These are phyloP conservation scores for Annulohypoxylon moriforme DNA, from an alignment of 495 filamentous ascomycete species.

Conservation along the genomic window DNA sequence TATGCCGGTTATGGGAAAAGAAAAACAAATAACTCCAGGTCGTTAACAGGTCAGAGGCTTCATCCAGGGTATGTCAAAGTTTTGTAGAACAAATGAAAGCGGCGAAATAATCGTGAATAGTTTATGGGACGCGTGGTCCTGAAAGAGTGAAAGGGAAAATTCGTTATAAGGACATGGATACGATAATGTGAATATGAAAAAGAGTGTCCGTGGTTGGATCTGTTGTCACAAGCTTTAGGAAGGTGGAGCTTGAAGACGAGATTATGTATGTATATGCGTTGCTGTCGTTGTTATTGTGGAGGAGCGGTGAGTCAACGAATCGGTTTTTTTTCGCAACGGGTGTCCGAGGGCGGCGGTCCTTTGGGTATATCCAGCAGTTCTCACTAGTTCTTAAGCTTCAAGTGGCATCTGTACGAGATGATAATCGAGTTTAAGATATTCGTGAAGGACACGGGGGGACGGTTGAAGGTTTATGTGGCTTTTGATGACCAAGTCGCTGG, in stretches of 20 bases:
- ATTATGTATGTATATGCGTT: constrained; percentile 30
- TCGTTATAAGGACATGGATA: constrained; percentile 77
- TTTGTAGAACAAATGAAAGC: constrained; percentile 68
- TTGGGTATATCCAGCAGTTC: constrained; percentile 20
- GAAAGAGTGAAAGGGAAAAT: constrained; percentile 64
- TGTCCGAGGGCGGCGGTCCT: constrained; percentile 49
- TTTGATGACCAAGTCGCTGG: constrained; percentile 37
- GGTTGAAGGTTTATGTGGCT: constrained; percentile 33
- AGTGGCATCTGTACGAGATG: constrained; percentile 34
- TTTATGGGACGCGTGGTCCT: constrained; percentile 59
- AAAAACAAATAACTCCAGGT: constrained; percentile 65
- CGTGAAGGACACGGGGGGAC: constrained; percentile 49
- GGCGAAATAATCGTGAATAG: constrained; percentile 62
- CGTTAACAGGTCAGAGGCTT: constrained; percentile 72
- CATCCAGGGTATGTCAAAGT: constrained; percentile 69
- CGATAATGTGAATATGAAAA: constrained; percentile 56
- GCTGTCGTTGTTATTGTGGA: constrained; percentile 38
- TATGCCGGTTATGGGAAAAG: constrained; percentile 54
- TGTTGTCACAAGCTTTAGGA: constrained; percentile 48
- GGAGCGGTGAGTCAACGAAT: constrained; percentile 40
- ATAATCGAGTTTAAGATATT: constrained; percentile 35
- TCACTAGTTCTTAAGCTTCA: constrained; percentile 27
- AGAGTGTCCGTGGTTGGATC: constrained; percentile 55
- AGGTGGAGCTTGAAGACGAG: constrained; percentile 28
- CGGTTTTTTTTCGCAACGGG: constrained; percentile 41